phyloP scores from a whole-genome alignment of 345 rosid genomes.

The Abelmoschus esculentus region DNA sequence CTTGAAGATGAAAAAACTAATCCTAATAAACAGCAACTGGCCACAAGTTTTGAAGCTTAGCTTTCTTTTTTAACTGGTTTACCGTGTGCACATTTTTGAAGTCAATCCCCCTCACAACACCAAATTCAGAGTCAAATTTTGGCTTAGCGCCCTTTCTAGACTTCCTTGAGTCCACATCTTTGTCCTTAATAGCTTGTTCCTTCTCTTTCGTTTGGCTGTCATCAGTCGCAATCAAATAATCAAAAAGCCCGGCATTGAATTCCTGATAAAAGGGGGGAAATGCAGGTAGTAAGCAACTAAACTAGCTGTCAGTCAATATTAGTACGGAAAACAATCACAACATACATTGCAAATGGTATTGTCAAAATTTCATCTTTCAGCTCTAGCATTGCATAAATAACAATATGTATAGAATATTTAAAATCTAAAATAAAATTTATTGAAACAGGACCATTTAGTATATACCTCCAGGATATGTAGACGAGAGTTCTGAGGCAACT shows the following conservation, averaged over 20 bases:
- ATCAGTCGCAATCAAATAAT: conserved; percentile 87
- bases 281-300: conserved; percentile 1
- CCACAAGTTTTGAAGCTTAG: not conserved
- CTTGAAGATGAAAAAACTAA: not conserved
- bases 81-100: conserved; percentile 91
- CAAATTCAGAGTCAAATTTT: conserved; percentile 74
- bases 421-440: not conserved
- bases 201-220: conserved; percentile 50
- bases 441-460: not conserved
- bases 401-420: not conserved
- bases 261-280: conserved; percentile 28
- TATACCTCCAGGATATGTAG: conserved; percentile 91
- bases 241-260: conserved; percentile 95
- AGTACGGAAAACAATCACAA: conserved; percentile 1
- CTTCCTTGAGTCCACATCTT: conserved; percentile 31
- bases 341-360: not conserved
- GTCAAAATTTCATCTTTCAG: not conserved
- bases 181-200: conserved; percentile 36
- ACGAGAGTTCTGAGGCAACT: conserved; percentile 87
- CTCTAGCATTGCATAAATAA: not conserved
- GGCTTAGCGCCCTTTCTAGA: conserved; percentile 41
- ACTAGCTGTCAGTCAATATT: not conserved
- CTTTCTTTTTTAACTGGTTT: conserved; percentile 10
- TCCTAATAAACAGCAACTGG: not conserved
- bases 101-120: conserved; percentile 93